Conservation (phyloP, 257 asterid genomes). For the Salvia miltiorrhiza region DNA sequence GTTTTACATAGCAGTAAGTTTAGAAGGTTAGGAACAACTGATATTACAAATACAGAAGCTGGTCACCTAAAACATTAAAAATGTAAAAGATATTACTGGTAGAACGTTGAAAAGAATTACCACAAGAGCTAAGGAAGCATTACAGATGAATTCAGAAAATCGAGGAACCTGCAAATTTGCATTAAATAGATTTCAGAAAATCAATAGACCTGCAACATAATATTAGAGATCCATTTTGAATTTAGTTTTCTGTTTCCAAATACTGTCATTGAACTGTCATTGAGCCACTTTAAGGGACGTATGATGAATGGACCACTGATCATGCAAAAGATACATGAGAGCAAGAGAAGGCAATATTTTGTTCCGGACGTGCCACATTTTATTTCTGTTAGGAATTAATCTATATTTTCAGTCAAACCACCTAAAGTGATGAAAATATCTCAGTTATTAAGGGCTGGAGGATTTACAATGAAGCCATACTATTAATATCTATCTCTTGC, state of each 20-base stretch:
- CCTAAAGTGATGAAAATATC: not conserved
- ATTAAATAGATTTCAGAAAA: not conserved
- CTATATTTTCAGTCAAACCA: not conserved
- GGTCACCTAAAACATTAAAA: not conserved
- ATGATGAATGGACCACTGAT: not conserved
- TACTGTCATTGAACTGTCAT: not conserved
- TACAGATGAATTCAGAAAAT: not conserved
- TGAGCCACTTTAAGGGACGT: not conserved
- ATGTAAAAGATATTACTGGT: not conserved
- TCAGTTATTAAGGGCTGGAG: not conserved
- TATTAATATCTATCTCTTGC: not conserved
- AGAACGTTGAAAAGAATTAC: not conserved
- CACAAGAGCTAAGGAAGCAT: not conserved
- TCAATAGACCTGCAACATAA: not conserved
- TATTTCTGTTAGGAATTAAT: not conserved
- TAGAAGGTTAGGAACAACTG: not conserved
- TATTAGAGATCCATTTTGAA: slow-evolving; percentile 1
- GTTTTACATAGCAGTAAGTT: not conserved
- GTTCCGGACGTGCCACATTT: not conserved
- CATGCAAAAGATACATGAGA: not conserved
- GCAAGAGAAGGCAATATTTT: not conserved
- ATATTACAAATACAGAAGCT: too few species aligned
- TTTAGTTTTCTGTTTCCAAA: not conserved
- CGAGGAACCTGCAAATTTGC: not conserved
- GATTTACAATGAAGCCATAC: not conserved